Percentiles rank a stretch among this genome's conserved stretches.
These are phyloP conservation scores for Botryotinia globosa DNA, from an alignment of 2,329 filamentous ascomycete genomes.

Conservation along the genomic window DNA sequence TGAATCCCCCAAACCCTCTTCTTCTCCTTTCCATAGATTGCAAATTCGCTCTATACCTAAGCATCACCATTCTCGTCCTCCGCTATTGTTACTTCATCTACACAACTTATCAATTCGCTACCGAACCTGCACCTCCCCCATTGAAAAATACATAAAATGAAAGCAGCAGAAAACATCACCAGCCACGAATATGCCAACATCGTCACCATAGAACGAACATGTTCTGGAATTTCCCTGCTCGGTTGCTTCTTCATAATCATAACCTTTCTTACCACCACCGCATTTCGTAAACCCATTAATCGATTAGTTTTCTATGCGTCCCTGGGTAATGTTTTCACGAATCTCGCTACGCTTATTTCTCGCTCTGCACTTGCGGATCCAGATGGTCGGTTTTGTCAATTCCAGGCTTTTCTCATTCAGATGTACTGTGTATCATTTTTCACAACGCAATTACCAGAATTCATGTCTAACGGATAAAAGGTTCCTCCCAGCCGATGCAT, in stretches of 20 bases:
- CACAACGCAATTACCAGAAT: neutral
- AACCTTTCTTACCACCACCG: conserved; percentile 48
- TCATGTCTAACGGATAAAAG: conserved; percentile 42
- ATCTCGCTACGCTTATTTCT: conserved; percentile 51
- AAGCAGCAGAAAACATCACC: neutral
- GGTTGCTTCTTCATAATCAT: conserved; percentile 52
- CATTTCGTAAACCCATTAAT: conserved; percentile 57
- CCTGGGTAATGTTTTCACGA: conserved; percentile 55
- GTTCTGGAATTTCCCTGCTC: conserved; percentile 50
- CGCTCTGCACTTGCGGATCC: conserved; percentile 27
- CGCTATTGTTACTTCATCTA: neutral
- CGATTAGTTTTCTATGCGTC: conserved; percentile 57
- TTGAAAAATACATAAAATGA: neutral
- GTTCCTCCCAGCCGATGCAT: conserved; percentile 74
- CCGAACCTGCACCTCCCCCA: too few relatives aligned
- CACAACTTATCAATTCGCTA: neutral
- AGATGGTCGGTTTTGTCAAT: conserved; percentile 51
- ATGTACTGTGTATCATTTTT: conserved; percentile 51
- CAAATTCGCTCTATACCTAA: neutral
- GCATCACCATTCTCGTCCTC: neutral
- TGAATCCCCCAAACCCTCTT: neutral
- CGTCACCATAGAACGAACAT: conserved; percentile 31
- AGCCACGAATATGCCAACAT: neutral
- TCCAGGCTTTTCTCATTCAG: conserved; percentile 78
- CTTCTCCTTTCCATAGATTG: neutral